Evolutionary conservation across 805 yeast species (phyloP).

Genomic region (Wickerhamomyces sydowiorum): DNA sequence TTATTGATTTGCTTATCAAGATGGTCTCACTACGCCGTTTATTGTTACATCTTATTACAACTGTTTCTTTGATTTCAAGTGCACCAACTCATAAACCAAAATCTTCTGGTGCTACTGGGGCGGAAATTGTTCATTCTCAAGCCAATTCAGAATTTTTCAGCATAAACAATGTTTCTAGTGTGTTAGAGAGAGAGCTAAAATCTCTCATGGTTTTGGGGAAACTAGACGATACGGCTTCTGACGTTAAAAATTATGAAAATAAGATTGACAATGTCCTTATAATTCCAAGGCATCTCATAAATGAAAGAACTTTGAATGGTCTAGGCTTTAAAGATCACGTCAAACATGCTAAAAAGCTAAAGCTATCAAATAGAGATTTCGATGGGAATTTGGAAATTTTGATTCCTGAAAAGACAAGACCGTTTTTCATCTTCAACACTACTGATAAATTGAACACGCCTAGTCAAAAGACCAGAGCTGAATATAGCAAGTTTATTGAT

Average conservation of each 20-base stretch:
- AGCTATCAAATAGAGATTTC: slow-evolving; percentile 9
- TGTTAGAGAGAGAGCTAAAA: not conserved
- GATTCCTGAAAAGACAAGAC: slow-evolving; percentile 30
- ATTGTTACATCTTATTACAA: not conserved
- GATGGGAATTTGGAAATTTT: slow-evolving; percentile 13
- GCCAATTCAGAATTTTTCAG: not conserved
- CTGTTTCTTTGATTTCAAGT: not conserved
- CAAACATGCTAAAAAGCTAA: slow-evolving; percentile 19
- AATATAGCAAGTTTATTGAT: slow-evolving; percentile 23
- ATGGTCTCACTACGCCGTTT: no score
- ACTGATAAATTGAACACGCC: slow-evolving; percentile 14
- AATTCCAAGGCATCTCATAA: slow-evolving; percentile 24
- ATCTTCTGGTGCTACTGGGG: no score
- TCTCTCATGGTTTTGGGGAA: not conserved
- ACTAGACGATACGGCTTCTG: not conserved
- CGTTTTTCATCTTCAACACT: slow-evolving; percentile 35
- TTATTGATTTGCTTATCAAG: no score
- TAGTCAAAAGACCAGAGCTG: slow-evolving; percentile 7
- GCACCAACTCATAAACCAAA: not conserved
- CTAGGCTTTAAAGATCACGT: slow-evolving; percentile 23
- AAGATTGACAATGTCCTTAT: slow-evolving; percentile 18
- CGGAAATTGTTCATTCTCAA: not conserved
- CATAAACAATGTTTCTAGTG: not conserved
- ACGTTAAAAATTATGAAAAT: not conserved
- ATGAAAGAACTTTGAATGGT: slow-evolving; percentile 14